These are phyloP conservation scores for Tetrahymena borealis DNA, from an alignment of 73 alveolate species.

Conservation along the genomic window DNA sequence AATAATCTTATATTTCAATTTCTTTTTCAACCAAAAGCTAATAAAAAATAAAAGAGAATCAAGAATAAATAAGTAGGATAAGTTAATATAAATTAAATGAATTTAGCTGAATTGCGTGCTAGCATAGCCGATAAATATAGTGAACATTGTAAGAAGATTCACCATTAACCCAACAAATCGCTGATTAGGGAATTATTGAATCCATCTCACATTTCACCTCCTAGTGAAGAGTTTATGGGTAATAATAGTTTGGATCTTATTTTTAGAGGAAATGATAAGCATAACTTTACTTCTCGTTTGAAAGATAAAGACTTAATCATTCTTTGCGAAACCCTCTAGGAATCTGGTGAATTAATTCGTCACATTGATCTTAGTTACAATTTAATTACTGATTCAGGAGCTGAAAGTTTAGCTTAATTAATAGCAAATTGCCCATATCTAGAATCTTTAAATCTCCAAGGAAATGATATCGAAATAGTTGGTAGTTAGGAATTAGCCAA, in stretches of 20 bases:
- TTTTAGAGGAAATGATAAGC: conserved; percentile 76
- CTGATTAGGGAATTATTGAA: neutral
- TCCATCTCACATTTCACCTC: neutral
- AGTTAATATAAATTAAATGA: neutral
- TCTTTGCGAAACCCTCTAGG: conserved; percentile 53
- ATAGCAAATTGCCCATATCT: conserved; percentile 72
- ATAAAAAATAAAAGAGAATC: no score
- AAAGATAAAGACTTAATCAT: conserved; percentile 63
- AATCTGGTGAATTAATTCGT: conserved; percentile 72
- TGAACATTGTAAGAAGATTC: neutral
- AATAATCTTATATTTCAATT: no score
- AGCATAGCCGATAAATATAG: neutral
- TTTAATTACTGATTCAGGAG: conserved; percentile 86
- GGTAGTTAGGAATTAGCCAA: conserved; percentile 92
- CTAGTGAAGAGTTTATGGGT: neutral
- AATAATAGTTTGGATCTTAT: conserved; percentile 24
- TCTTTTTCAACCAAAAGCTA: no score
- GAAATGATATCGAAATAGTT: conserved; percentile 78
- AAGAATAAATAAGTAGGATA: no score
- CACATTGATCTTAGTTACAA: conserved; percentile 88
- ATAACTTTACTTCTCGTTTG: conserved; percentile 57
- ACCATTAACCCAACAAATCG: neutral
- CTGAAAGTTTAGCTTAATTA: conserved; percentile 76
- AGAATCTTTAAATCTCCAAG: conserved; percentile 82
- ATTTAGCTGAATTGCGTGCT: neutral